Base-by-base conservation (phyloP, 2,329 filamentous ascomycete species). In the Chalaropsis thielavioides region DNA sequence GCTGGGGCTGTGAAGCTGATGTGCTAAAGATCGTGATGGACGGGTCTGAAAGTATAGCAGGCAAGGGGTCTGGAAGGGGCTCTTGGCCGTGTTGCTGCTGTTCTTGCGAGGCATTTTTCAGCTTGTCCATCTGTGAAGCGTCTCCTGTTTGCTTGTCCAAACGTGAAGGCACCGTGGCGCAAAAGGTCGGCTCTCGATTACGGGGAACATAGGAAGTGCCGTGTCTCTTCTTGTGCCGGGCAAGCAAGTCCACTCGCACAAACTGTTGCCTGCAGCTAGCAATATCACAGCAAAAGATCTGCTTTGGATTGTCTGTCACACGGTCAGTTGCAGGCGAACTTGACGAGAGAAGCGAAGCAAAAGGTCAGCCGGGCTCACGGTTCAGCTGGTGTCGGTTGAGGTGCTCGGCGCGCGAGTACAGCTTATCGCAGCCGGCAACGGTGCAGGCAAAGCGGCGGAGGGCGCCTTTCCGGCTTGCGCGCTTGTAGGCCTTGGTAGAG, bases 381-480 rank as follows among this genome's bases (percentile, higher is more conserved):
- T 92, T 92, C 71, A 92, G 73, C 76, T 92, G 87, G 75, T 92
- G 89, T 61, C 89, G 79, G 75, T 91, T 89, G 65, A 92, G 79
- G 75, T 92, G 89, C 74, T 92, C 89, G 8, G 88, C 87, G 67
- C 89, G 80, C 64, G 88, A 90, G 74, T 92, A 92, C 66, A 86
- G 81, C 79, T 91, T 92, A 69, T 86, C 86, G 73, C 89, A 94
- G 44, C 83, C 85, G 58, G 84, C 81, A 72, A 86, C 83, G 22
- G 83, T 81, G 74, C 89, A 92, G 66, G 77, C 75, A 70, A 86
- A 87, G 64, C 76, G 75, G 27, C 77, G 75, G 10, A 77, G 75
- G 1, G 79, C 79, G 40, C 78, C 78, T 67, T 79, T 80, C 35
- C 79, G 75, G 67, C 79, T 81, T 49, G 79, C 79, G 68, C 79